Conservation (phyloP, 441 rosid species). For the Populus trichocarpa region DNA sequence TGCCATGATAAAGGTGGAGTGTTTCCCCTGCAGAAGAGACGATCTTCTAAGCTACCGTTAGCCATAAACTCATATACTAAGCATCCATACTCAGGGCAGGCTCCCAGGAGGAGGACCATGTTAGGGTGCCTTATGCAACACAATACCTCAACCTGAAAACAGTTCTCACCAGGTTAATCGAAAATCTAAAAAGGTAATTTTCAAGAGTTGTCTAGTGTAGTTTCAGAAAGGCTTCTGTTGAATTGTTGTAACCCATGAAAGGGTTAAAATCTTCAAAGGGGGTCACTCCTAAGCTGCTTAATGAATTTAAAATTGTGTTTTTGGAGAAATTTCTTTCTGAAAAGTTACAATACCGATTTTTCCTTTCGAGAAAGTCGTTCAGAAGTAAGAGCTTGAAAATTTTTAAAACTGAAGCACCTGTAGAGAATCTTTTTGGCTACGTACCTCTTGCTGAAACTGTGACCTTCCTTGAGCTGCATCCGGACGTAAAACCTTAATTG, state of each 20-base stretch:
- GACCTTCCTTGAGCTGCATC: constrained; percentile 65
- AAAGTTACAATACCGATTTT: background rate
- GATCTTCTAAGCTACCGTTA: constrained; percentile 87
- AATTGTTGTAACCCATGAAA: background rate
- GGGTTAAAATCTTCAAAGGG: background rate
- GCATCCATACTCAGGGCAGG: constrained; percentile 87
- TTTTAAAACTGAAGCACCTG: background rate
- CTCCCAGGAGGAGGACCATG: constrained; percentile 94
- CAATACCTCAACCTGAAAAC: constrained; percentile 72
- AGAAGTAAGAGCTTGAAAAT: background rate
- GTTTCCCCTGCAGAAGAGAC: constrained; percentile 59
- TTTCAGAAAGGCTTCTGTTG: background rate
- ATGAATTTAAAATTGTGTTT: background rate
- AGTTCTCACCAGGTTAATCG: background rate
- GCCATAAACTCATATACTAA: constrained; percentile 90
- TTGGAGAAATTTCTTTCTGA: background rate
- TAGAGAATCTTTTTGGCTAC: background rate
- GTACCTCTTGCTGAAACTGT: constrained; percentile 91
- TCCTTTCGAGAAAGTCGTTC: background rate
- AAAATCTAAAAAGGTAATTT: no score
- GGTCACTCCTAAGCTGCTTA: background rate
- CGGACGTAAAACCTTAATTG: constrained; percentile 47
- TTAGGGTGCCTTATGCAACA: constrained; percentile 94
- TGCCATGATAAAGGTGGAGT: constrained; percentile 80
- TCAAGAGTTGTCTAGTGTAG: background rate